Evolutionary conservation across 1,284 basidiomycete genomes (phyloP).

Genomic region (Leucoagaricus sp.): DNA sequence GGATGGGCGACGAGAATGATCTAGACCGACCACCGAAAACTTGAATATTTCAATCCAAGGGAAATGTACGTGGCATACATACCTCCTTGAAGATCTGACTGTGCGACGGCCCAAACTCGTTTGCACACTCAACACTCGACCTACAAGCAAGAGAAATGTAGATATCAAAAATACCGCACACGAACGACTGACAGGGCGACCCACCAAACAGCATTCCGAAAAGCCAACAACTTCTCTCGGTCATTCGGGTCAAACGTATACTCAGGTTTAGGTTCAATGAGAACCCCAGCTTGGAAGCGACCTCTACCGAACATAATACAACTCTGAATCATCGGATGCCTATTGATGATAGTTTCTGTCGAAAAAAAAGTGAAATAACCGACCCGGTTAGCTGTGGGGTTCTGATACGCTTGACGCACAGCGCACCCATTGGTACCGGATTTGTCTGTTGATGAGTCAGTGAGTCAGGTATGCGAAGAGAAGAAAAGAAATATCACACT

Average conservation of each 20-base stretch:
- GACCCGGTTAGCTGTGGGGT: neutral
- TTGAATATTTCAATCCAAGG: neutral
- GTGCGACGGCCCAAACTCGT: conserved; percentile 41
- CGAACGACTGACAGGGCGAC: neutral
- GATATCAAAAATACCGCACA: neutral
- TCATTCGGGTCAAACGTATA: conserved; percentile 34
- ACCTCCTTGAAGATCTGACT: conserved; percentile 44
- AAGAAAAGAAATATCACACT: conserved; percentile 16
- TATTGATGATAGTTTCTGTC: conserved; percentile 35
- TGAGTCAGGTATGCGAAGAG: neutral
- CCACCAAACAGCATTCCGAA: conserved; percentile 26
- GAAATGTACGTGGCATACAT: neutral
- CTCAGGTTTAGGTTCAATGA: conserved; percentile 38
- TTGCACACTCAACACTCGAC: conserved; percentile 39
- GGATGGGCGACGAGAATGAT: conserved; percentile 35
- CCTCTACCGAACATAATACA: conserved; percentile 42
- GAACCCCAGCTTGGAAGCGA: conserved; percentile 42
- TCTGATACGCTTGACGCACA: neutral
- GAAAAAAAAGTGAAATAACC: neutral
- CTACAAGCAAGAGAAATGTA: conserved; percentile 21
- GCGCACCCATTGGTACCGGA: conserved; percentile 41
- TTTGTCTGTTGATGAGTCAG: conserved; percentile 33
- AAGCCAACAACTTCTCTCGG: conserved; percentile 24
- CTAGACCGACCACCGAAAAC: conserved; percentile 18
- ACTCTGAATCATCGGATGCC: conserved; percentile 32